Evolutionary conservation across 1,284 basidiomycete species (phyloP), one percentile per base, ranked within the genome.

Genomic region (Pholiota adiposa): DNA sequence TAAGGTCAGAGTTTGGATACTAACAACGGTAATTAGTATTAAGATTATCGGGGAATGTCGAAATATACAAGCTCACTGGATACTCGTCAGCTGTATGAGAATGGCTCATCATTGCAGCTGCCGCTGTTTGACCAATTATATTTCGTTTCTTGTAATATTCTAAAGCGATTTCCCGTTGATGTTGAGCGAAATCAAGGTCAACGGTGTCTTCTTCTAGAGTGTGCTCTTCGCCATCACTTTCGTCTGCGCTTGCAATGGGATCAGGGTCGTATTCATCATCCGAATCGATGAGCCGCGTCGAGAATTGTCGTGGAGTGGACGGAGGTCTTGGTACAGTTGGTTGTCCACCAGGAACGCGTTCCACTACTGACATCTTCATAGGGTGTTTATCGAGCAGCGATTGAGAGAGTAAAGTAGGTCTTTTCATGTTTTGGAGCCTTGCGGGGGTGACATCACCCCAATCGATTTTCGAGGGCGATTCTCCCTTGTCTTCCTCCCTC

Each of bases 111-210:
- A 89, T 78, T 5, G 80, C 83, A 40, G 75, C 74, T 11, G 80
- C 74, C 38, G 83, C 80, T 50, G 82, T 82, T 33, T 80, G 73
- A 0, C 85, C 84, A 49, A 92, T 79, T 12, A 75, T 77, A 18
- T 73, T 75, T 53, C 88, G 83, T 68, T 86, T 87, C 63, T 80
- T 75, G 68, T 88, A 80, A 69, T 92, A 92, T 60, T 85, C 85
- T 38, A 91, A 68, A n/a, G 87, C 86, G 61, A 92, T 80, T 69
- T 91, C 89, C 29, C 89, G 85, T 63, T 91, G 88, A 66, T 88
- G 85, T 51, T 77, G 81, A 23, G 83, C 87, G 56, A 75, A 79
- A 65, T 90, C 84, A 40, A 86, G 61, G 50, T 69, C 67, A 40
- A 69, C 52, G 33, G 65, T 60, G 25, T 67, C 67, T 27, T 58